Conservation (phyloP, 2,329 filamentous ascomycete genomes). For the Xylariaceae sp. region DNA sequence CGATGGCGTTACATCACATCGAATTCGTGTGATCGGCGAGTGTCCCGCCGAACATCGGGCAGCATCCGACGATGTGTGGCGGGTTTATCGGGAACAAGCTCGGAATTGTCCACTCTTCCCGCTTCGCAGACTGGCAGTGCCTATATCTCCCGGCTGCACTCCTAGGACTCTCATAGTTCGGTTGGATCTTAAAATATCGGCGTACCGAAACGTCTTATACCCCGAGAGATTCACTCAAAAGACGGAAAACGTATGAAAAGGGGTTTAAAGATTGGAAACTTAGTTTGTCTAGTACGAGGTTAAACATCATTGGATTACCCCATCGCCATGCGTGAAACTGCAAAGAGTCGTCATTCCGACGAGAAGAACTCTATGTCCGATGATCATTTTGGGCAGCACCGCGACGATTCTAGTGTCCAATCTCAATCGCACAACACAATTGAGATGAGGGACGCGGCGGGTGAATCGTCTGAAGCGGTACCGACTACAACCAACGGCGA, state of each 20-base stretch:
- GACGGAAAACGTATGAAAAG: neutral
- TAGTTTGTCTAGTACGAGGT: neutral
- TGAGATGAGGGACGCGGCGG: neutral
- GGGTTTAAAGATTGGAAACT: neutral
- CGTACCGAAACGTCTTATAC: neutral
- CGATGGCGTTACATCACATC: neutral
- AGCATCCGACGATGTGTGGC: neutral
- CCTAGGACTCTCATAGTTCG: neutral
- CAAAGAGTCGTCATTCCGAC: neutral
- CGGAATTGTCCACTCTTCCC: too few species aligned
- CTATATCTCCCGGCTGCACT: neutral
- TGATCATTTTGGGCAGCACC: neutral
- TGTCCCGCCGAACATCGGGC: neutral
- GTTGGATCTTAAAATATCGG: neutral
- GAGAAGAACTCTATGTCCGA: constrained; percentile 4
- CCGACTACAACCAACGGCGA: neutral
- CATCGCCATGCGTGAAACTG: constrained; percentile 6
- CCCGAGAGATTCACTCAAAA: too few species aligned
- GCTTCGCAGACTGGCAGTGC: too few species aligned
- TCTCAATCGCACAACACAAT: neutral
- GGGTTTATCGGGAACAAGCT: constrained; percentile 1
- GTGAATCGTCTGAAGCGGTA: neutral
- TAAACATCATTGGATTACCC: neutral
- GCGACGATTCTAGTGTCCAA: neutral
- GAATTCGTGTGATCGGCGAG: neutral